phyloP scores from a whole-genome alignment of 441 rosid species.

The Euphorbia schlechtendalii region DNA sequence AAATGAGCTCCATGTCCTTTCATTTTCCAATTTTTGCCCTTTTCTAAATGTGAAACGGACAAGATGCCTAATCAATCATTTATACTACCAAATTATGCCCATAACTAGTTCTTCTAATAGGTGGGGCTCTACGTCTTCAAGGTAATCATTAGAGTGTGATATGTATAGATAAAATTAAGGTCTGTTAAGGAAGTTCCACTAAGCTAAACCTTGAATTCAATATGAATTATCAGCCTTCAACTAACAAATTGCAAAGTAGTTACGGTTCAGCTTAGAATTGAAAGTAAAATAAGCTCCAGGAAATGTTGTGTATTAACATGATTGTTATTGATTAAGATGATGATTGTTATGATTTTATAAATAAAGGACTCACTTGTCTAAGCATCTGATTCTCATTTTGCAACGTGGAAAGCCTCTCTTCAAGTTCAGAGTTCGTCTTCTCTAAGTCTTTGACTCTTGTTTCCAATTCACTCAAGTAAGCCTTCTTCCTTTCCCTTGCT shows the following conservation, averaged over 20 bases:
- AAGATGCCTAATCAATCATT: not conserved
- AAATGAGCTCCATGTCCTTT: constrained; percentile 15
- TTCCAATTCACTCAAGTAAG: constrained; percentile 71
- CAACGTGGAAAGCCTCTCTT: constrained; percentile 77
- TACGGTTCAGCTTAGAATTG: not conserved
- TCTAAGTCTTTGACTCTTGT: constrained; percentile 65
- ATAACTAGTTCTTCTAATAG: not conserved
- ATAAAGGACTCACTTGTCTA: constrained; percentile 44
- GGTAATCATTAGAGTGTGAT: not conserved
- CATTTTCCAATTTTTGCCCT: constrained; percentile 11
- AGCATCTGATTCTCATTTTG: constrained; percentile 91
- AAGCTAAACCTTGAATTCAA: too few species aligned
- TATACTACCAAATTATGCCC: not conserved
- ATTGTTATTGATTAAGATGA: not conserved
- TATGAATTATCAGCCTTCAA: too few species aligned
- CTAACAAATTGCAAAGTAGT: too few species aligned
- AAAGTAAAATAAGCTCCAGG: not conserved
- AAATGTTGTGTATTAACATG: not conserved
- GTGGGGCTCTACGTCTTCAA: not conserved
- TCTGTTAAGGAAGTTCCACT: not conserved
- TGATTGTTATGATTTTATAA: not conserved
- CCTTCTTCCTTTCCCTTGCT: constrained; percentile 96
- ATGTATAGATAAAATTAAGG: constrained; percentile 1
- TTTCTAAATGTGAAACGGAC: not conserved
- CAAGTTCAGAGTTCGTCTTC: constrained; percentile 79